Percentiles rank a stretch among this genome's conserved stretches.
Conservation (phyloP, 2,329 filamentous ascomycete species). For the Fusarium pilosicola region DNA sequence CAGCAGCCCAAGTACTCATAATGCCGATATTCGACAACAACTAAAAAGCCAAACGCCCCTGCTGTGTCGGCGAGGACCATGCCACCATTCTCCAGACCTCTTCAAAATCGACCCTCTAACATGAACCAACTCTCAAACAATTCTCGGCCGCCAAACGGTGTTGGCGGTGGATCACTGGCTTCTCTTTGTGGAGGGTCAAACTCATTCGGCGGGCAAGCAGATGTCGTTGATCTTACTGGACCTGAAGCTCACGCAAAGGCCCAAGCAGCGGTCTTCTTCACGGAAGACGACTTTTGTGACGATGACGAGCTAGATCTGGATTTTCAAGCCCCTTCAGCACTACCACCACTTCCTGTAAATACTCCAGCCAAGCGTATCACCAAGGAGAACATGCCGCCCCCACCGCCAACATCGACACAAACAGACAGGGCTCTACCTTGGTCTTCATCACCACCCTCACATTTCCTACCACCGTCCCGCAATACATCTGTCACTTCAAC, state of each 20-base stretch:
- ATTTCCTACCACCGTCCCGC: conserved; percentile 53
- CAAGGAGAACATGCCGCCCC: conserved; percentile 44
- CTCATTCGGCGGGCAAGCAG: conserved; percentile 55
- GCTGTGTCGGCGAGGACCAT: conserved; percentile 54
- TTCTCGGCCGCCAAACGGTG: conserved; percentile 11
- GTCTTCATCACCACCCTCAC: conserved; percentile 73
- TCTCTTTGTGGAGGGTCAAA: conserved; percentile 58
- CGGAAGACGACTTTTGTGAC: conserved; percentile 87
- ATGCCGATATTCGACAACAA: conserved; percentile 62
- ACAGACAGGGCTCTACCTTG: conserved; percentile 65
- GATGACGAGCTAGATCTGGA: conserved; percentile 80
- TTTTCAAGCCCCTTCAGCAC: conserved; percentile 67
- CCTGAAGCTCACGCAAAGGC: conserved; percentile 43
- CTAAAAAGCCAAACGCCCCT: conserved; percentile 57
- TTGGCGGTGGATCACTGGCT: conserved; percentile 46
- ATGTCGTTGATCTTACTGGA: conserved; percentile 50
- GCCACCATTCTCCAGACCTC: conserved; percentile 41
- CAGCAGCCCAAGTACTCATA: conserved; percentile 55
- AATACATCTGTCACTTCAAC: conserved; percentile 29
- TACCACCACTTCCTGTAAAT: conserved; percentile 50
- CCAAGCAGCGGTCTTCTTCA: conserved; percentile 65
- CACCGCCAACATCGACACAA: conserved; percentile 45
- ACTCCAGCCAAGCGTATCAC: conserved; percentile 32
- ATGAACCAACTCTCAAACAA: conserved; percentile 38
- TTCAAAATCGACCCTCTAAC: conserved; percentile 48